Conservation (phyloP, 768 basidiomycete species). For the Boletus rubropictus region DNA sequence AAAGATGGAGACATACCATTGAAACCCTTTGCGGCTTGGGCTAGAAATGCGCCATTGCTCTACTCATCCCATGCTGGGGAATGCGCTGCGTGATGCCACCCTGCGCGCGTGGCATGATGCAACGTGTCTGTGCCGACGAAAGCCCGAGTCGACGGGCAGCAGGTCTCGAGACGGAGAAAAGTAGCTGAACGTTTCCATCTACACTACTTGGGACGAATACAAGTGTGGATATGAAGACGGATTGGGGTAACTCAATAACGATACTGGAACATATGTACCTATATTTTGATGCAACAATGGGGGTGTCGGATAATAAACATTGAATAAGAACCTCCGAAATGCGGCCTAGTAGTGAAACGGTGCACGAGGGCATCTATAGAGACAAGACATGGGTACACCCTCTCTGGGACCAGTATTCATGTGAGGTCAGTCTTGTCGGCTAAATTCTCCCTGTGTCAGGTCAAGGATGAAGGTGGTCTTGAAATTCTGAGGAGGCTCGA, state of each 20-base stretch:
- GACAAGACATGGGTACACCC: too few species aligned
- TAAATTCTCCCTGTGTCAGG: constrained; percentile 78
- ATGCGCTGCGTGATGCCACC: too few species aligned
- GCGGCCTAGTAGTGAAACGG: background rate
- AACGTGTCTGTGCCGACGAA: too few species aligned
- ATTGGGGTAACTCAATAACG: constrained; percentile 1
- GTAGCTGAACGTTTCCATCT: too few species aligned
- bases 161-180: too few species aligned
- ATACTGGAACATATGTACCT: constrained; percentile 15
- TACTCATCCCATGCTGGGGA: too few species aligned
- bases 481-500: constrained; percentile 71
- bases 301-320: constrained; percentile 17
- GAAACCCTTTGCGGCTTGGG: too few species aligned
- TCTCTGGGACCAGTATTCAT: background rate
- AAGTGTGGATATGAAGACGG: background rate
- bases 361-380: background rate
- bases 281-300: constrained; percentile 18
- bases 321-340: constrained; percentile 15
- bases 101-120: too few species aligned
- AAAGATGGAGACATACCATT: too few species aligned
- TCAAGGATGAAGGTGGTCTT: constrained; percentile 67
- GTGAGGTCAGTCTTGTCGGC: constrained; percentile 50
- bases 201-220: background rate
- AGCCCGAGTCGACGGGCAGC: too few species aligned
- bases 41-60: too few species aligned